Evolutionary conservation across 2,329 filamentous ascomycete genomes (phyloP).

Genomic region (Penicillium hordei): DNA sequence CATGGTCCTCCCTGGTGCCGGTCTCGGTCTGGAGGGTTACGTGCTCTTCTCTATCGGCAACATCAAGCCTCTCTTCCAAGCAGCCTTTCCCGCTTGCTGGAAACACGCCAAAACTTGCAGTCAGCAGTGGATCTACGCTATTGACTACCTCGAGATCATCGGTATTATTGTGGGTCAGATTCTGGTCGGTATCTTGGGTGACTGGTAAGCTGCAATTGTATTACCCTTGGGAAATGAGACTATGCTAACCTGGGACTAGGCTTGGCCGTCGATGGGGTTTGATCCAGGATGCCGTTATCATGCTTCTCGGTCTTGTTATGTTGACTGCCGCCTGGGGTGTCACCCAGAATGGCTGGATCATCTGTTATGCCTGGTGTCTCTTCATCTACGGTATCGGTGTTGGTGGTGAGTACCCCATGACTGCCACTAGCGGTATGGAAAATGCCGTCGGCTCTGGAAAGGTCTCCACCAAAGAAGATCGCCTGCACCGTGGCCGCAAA

Average conservation of each 20-base stretch:
- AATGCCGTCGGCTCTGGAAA: conserved; percentile 82
- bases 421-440: conserved; percentile 92
- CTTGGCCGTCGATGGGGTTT: conserved; percentile 91
- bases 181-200: conserved; percentile 75
- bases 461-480: conserved; percentile 86
- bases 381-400: conserved; percentile 80
- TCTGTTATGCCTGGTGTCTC: conserved; percentile 92
- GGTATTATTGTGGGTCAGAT: conserved; percentile 96
- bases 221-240: background rate
- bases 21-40: conserved; percentile 89
- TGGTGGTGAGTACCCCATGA: conserved; percentile 89
- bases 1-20: conserved; percentile 87
- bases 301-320: conserved; percentile 91
- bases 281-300: conserved; percentile 91
- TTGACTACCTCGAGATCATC: conserved; percentile 88
- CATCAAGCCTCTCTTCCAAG: conserved; percentile 75
- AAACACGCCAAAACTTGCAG: conserved; percentile 64
- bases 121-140: conserved; percentile 75
- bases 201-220: conserved; percentile 51
- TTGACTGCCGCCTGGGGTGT: conserved; percentile 87
- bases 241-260: conserved; percentile 47
- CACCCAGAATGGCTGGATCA: conserved; percentile 88
- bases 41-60: conserved; percentile 97
- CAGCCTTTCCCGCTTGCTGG: conserved; percentile 80
- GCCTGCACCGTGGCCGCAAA: conserved; percentile 91